phyloP scores from a whole-genome alignment of 805 yeast species.

The Kodamaea hsintzibuensis region DNA sequence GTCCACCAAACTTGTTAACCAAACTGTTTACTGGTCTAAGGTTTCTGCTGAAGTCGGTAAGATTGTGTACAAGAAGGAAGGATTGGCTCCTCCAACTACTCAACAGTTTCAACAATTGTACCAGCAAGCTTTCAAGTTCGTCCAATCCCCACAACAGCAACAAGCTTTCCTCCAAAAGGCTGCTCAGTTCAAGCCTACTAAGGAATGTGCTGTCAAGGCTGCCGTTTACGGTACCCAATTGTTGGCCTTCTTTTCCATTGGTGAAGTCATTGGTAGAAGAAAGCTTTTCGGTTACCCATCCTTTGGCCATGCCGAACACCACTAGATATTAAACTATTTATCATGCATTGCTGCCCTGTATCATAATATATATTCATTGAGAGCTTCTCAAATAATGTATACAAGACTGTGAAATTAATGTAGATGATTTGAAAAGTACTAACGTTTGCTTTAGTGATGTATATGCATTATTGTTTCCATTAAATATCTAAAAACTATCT shows the following conservation, averaged over 20 bases:
- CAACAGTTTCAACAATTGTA: constrained; percentile 78
- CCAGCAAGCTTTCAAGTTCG: constrained; percentile 40
- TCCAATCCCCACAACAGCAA: constrained; percentile 54
- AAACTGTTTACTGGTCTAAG: constrained; percentile 79
- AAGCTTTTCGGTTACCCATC: constrained; percentile 84
- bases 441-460: neutral
- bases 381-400: neutral
- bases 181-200: constrained; percentile 48
- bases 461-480: neutral
- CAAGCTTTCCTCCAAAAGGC: constrained; percentile 50
- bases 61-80: constrained; percentile 87
- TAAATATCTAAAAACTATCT: neutral
- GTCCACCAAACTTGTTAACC: constrained; percentile 44
- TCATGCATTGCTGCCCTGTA: constrained; percentile 4
- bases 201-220: constrained; percentile 61
- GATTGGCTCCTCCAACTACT: constrained; percentile 84
- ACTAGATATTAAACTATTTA: constrained; percentile 9
- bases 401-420: neutral
- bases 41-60: constrained; percentile 65
- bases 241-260: constrained; percentile 87
- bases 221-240: constrained; percentile 81
- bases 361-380: constrained; percentile 1
- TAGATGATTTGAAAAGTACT: neutral
- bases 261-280: constrained; percentile 97
- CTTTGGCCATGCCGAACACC: constrained; percentile 45